phyloP scores from a whole-genome alignment of 2,329 filamentous ascomycete species.

The Scedosporium apiospermum region DNA sequence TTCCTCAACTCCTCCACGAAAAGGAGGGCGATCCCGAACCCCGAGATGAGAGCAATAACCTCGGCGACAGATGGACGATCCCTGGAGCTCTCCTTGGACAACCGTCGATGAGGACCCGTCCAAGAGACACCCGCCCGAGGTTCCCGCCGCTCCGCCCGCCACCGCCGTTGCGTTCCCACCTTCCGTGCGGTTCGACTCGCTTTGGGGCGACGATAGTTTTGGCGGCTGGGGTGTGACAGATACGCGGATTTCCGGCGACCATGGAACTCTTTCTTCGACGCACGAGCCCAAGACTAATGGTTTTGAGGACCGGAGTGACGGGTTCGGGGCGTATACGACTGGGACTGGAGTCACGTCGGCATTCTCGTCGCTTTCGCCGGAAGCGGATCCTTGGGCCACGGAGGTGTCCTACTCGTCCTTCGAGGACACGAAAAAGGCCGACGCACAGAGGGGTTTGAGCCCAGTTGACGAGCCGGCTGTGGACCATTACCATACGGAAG shows the following conservation, averaged over 20 bases:
- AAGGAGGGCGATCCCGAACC: not conserved
- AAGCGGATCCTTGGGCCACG: not conserved
- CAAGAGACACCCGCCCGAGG: not conserved
- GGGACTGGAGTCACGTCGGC: not conserved
- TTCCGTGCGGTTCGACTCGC: not conserved
- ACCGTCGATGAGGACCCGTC: not conserved
- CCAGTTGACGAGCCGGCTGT: too few species aligned
- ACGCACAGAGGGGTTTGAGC: too few species aligned
- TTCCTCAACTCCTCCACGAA: not conserved
- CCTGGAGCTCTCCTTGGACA: slow-evolving; percentile 1
- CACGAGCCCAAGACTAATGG: not conserved
- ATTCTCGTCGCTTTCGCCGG: not conserved
- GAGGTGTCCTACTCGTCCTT: not conserved
- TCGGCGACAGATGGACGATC: not conserved
- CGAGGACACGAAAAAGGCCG: not conserved
- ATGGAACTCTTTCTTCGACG: not conserved
- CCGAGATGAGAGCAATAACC: not conserved
- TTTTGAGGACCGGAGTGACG: not conserved
- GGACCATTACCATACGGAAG: too few species aligned
- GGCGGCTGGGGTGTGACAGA: not conserved
- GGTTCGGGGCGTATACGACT: not conserved
- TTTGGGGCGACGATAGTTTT: slow-evolving; percentile 1
- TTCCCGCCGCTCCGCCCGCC: not conserved
- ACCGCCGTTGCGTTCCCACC: not conserved
- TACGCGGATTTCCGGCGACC: too few species aligned